phyloP scores from a whole-genome alignment of 2,329 filamentous ascomycete species.

The Iodosphaeria phyllophila region DNA sequence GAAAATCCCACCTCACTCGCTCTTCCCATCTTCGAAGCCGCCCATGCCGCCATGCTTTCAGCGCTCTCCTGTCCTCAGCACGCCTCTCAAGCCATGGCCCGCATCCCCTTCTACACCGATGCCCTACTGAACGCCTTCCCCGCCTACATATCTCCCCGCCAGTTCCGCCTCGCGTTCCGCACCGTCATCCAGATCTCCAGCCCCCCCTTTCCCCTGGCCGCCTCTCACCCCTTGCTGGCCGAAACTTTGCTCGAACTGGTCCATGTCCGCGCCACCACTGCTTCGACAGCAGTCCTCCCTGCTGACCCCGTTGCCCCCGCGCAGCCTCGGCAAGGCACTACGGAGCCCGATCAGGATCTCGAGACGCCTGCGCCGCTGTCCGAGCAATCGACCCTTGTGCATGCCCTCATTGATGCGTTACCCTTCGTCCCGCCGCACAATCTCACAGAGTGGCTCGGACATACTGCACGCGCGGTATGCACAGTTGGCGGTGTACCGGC shows the following conservation, averaged over 20 bases:
- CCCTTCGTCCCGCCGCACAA: constrained; percentile 51
- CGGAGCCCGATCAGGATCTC: constrained; percentile 14
- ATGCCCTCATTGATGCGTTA: constrained; percentile 64
- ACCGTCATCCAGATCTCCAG: constrained; percentile 68
- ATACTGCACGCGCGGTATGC: constrained; percentile 50
- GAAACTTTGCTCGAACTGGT: constrained; percentile 68
- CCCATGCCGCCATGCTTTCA: constrained; percentile 66
- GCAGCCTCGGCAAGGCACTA: constrained; percentile 12
- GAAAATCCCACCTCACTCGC: constrained; percentile 23
- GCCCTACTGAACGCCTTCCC: constrained; percentile 69
- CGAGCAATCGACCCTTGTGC: constrained; percentile 57
- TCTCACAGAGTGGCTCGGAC: constrained; percentile 64
- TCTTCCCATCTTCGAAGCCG: constrained; percentile 61
- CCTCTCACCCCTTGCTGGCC: constrained; percentile 56
- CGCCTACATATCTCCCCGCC: constrained; percentile 55
- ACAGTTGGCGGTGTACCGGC: constrained; percentile 37
- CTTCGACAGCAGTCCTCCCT: constrained; percentile 22
- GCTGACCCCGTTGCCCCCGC: constrained; percentile 18
- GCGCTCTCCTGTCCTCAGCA: constrained; percentile 68
- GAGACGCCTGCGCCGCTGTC: constrained; percentile 28
- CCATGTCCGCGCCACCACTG: constrained; percentile 38
- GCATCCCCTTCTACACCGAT: constrained; percentile 71
- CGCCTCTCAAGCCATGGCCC: constrained; percentile 45
- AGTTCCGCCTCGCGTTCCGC: constrained; percentile 78
- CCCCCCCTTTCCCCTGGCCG: constrained; percentile 59